Conservation (phyloP, 2,329 filamentous ascomycete genomes). For the Pseudogymnoascus sp. region DNA sequence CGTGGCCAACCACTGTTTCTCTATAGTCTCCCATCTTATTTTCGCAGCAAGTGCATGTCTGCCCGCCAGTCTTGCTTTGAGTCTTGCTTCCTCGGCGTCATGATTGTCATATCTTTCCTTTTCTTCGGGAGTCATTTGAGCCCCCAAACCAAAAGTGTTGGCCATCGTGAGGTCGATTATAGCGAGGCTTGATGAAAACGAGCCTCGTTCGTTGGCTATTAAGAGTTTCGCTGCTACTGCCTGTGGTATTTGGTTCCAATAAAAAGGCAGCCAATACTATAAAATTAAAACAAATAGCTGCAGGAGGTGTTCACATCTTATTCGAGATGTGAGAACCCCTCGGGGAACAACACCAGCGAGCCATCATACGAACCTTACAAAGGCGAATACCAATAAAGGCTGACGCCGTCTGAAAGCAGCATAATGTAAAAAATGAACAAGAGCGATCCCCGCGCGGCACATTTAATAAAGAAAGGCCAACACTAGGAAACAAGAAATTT, state of each 20-base stretch:
- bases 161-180: not conserved
- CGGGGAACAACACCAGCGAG: not conserved
- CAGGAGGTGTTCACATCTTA: not conserved
- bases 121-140: not conserved
- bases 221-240: not conserved
- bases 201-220: not conserved
- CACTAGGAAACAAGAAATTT: not conserved
- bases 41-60: not conserved
- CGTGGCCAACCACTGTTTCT: not conserved
- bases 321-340: not conserved
- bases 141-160: not conserved
- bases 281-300: not conserved
- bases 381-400: not conserved
- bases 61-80: not conserved
- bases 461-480: not conserved
- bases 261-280: not conserved
- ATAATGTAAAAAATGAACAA: not conserved
- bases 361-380: not conserved
- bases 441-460: not conserved
- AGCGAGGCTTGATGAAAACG: not conserved
- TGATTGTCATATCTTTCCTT: not conserved
- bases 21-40: not conserved
- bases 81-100: not conserved
- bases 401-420: not conserved
- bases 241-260: not conserved